Base-by-base conservation (phyloP, 2,329 filamentous ascomycete genomes). In the Albophoma yamanashiensis region DNA sequence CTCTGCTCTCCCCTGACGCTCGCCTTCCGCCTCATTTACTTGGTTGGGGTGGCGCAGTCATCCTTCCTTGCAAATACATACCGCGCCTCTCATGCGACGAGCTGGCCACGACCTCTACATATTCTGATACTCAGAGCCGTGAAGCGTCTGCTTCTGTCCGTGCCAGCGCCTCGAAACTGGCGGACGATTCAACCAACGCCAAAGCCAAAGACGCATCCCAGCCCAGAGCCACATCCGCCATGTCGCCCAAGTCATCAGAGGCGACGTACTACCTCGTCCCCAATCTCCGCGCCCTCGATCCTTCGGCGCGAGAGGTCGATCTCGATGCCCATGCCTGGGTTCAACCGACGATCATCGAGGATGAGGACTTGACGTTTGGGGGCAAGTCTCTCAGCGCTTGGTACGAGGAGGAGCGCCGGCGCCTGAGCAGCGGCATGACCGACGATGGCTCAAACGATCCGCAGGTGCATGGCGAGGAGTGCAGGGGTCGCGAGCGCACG, bases 291-390 rank as follows among this genome's bases (percentile, higher is more conserved):
- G 64, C 69, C 50, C 64, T 72, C 60, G 71, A 75, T 63, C 60
- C 72, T 40, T 66, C 69, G 50, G 68, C 71, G 12, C 62, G 66
- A 53, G 71, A 75, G 63, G 65, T 74, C 62, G 73, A 75, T 60
- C 63, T 66, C 61, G 61, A 64, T 59, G 67, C 71, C 50, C 69
- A 73, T 61, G 62, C 71, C 55, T 84, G 81, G 82, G 77, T 82
- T 63, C 75, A 79, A 59, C 77, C 79, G 40, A 84, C 79, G 56
- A 74, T 82, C 62, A 85, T 85, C 65, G 82, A 85, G 60, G 82
- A 85, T 67, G 82, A 84, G 60, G 82, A 85, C 64, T 74, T 85
- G 43, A 84, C 78, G 69, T 85, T 85, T 65, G 81, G 82, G 60
- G 82, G 82, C 66, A 85, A 85, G 76, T 76, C 81, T 45, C 70